Evolutionary conservation across 805 yeast genomes (phyloP).

Genomic region (Cyberlindnera maclurae): DNA sequence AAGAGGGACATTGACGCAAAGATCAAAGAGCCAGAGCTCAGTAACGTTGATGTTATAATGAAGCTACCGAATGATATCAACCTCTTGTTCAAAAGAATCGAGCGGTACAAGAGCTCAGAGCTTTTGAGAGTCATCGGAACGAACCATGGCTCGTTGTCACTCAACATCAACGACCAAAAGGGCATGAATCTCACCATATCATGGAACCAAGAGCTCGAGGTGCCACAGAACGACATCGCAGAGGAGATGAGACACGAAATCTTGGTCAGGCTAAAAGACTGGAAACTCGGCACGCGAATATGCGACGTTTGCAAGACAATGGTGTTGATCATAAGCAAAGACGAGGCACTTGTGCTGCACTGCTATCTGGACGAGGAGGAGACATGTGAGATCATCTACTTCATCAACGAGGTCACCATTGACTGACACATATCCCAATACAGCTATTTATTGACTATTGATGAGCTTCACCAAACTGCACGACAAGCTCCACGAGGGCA

Average conservation of each 20-base stretch:
- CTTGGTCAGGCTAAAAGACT: constrained; percentile 50
- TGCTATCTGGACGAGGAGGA: constrained; percentile 60
- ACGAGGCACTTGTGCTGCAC: constrained; percentile 56
- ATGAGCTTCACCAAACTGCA: constrained; percentile 27
- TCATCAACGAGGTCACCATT: constrained; percentile 30
- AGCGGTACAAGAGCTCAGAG: constrained; percentile 53
- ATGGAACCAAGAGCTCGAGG: constrained; percentile 51
- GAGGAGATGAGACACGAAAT: constrained; percentile 36
- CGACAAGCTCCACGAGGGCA: constrained; percentile 7
- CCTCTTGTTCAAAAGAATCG: constrained; percentile 52
- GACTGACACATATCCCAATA: too few species aligned
- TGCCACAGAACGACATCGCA: constrained; percentile 13
- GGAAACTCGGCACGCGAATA: constrained; percentile 59
- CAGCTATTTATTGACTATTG: constrained; percentile 4
- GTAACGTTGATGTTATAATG: constrained; percentile 49
- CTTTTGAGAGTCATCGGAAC: constrained; percentile 44
- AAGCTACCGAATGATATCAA: constrained; percentile 39
- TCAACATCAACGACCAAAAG: constrained; percentile 49
- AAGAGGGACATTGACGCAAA: constrained; percentile 45
- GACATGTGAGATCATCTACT: constrained; percentile 59
- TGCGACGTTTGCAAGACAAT: constrained; percentile 57
- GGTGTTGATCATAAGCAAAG: constrained; percentile 49
- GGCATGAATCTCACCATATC: constrained; percentile 42
- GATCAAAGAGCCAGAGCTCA: constrained; percentile 57
- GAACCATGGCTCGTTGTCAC: constrained; percentile 40